Evolutionary conservation across 371 early-diverging fungal species (phyloP).

Genomic region (Polyrhizophydium stewartii): DNA sequence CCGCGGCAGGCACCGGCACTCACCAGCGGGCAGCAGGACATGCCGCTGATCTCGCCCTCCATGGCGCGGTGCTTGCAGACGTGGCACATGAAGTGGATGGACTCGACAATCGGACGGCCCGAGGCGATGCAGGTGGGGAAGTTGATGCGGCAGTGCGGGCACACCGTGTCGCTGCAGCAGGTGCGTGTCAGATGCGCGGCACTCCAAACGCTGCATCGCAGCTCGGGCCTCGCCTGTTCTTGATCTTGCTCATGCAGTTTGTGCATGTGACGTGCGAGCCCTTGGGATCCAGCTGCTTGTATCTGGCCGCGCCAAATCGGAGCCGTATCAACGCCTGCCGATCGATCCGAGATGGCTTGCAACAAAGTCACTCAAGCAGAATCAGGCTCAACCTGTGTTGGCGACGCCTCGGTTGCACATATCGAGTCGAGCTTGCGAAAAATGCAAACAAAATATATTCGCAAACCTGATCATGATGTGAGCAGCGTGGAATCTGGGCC

Average conservation of each 20-base stretch:
- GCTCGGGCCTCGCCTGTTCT: too few relatives aligned
- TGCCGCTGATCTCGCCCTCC: constrained; percentile 39
- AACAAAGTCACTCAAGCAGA: too few relatives aligned
- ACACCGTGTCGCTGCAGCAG: constrained; percentile 27
- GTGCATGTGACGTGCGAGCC: constrained; percentile 32
- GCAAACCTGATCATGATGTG: too few relatives aligned
- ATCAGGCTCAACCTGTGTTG: too few relatives aligned
- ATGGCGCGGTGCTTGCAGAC: constrained; percentile 51
- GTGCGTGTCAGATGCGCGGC: not conserved
- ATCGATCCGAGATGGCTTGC: too few relatives aligned
- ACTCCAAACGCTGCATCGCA: not conserved
- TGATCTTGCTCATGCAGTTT: constrained; percentile 38
- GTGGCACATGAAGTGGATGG: constrained; percentile 47
- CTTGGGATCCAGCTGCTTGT: constrained; percentile 38
- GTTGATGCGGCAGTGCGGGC: constrained; percentile 36
- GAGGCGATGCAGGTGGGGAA: constrained; percentile 51
- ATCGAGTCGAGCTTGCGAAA: too few relatives aligned
- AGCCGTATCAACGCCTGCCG: constrained; percentile 32
- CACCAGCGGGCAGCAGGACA: constrained; percentile 50
- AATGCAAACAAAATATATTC: too few relatives aligned
- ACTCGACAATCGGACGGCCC: constrained; percentile 49
- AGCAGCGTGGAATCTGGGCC: too few relatives aligned
- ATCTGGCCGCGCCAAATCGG: constrained; percentile 42
- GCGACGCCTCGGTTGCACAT: too few relatives aligned
- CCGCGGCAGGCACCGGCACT: too few relatives aligned